A percentile compares a stretch with the other conserved stretches of the same genome.
These are phyloP conservation scores for Kodamaea sagamina DNA, from an alignment of 805 yeast species.

Conservation along the genomic window DNA sequence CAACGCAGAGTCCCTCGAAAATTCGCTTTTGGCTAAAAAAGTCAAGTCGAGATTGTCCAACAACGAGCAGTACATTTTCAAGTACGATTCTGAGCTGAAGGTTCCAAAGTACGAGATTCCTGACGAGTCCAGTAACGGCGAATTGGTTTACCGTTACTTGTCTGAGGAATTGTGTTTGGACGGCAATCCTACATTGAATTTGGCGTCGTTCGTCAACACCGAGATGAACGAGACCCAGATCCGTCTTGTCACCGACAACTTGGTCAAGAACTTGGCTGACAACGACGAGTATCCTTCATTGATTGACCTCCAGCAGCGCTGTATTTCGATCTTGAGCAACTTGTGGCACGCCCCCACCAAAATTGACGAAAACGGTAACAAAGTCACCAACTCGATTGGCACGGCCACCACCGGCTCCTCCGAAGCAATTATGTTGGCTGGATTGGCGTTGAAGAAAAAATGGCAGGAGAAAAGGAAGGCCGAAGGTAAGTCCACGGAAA, in stretches of 20 bases:
- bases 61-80: conserved; percentile 34
- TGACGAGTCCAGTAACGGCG: conserved; percentile 51
- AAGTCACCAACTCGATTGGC: conserved; percentile 55
- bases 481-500: conserved; percentile 57
- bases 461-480: conserved; percentile 74
- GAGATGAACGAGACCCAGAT: conserved; percentile 48
- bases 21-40: conserved; percentile 27
- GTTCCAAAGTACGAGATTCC: conserved; percentile 67
- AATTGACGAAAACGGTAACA: conserved; percentile 25
- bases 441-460: conserved; percentile 84
- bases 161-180: conserved; percentile 77
- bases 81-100: conserved; percentile 30
- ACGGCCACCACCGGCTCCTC: conserved; percentile 93
- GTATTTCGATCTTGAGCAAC: conserved; percentile 75
- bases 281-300: conserved; percentile 91
- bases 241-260: conserved; percentile 63
- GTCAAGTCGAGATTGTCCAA: conserved; percentile 23
- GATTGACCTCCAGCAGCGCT: conserved; percentile 75
- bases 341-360: conserved; percentile 73
- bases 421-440: conserved; percentile 93
- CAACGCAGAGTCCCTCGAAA: conserved; percentile 45
- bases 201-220: conserved; percentile 90
- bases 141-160: conserved; percentile 60
- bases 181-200: conserved; percentile 79
- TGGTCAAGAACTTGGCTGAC: conserved; percentile 88